Evolutionary conservation across 1,284 basidiomycete species (phyloP).

Genomic region (Malassezia slooffiae): DNA sequence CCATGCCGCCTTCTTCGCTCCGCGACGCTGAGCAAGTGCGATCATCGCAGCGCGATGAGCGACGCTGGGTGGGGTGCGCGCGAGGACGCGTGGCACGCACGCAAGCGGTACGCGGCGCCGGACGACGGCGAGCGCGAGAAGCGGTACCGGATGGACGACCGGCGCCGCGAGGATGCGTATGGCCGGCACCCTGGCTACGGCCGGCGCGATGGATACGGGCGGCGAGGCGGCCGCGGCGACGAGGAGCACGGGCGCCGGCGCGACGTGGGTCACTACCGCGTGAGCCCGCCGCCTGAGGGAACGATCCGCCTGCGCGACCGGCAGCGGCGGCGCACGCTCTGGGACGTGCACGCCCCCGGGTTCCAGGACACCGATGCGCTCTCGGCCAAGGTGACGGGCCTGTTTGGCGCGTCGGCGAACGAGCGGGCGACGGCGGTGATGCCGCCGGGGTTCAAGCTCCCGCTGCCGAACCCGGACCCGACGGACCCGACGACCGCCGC

Average conservation of each 20-base stretch:
- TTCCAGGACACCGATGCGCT: constrained; percentile 88
- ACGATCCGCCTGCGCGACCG: constrained; percentile 71
- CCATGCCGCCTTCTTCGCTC: no score
- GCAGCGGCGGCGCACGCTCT: constrained; percentile 73
- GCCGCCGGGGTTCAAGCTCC: not conserved
- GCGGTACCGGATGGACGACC: constrained; percentile 2
- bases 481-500: constrained; percentile 2
- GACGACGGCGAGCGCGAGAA: constrained; percentile 21
- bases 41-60: no score
- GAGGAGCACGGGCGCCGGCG: constrained; percentile 52
- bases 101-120: constrained; percentile 14
- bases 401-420: constrained; percentile 57
- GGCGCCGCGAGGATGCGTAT: constrained; percentile 1
- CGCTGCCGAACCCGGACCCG: constrained; percentile 3
- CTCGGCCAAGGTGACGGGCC: constrained; percentile 93
- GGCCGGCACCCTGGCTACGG: constrained; percentile 14
- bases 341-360: constrained; percentile 89
- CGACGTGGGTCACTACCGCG: constrained; percentile 61
- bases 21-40: no score
- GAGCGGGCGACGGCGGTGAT: constrained; percentile 2
- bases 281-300: constrained; percentile 82
- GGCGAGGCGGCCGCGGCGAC: constrained; percentile 49
- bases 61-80: no score
- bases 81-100: no score
- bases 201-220: constrained; percentile 47